Evolutionary conservation across 352 stramenopile genomes (phyloP).

Genomic region (Thalassiosira exigua): DNA sequence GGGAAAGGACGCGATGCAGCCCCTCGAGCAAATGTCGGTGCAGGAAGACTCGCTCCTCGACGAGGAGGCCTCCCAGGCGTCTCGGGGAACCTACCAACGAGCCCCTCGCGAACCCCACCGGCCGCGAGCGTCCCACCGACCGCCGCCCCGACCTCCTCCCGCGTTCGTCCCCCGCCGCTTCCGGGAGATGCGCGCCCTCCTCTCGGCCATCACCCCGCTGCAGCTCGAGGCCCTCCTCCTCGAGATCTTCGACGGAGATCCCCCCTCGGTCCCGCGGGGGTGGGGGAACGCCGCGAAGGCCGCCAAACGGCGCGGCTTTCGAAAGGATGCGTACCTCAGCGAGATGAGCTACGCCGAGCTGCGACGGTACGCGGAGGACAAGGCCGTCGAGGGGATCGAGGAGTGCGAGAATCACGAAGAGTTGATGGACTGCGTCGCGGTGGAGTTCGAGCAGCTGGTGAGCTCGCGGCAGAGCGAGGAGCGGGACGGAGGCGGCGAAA

Average conservation of each 20-base stretch:
- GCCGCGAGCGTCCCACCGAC: too few species aligned
- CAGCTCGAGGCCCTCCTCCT: constrained; percentile 43
- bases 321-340: constrained; percentile 40
- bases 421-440: constrained; percentile 43
- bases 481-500: not conserved
- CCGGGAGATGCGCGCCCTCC: constrained; percentile 41
- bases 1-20: not conserved
- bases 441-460: constrained; percentile 52
- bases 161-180: constrained; percentile 45
- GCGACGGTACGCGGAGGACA: constrained; percentile 17
- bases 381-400: constrained; percentile 30
- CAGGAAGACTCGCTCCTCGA: not conserved
- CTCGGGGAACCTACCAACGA: not conserved
- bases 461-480: constrained; percentile 13
- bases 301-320: constrained; percentile 20
- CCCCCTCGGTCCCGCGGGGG: not conserved
- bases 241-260: constrained; percentile 41
- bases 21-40: not conserved
- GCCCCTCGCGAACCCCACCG: too few species aligned
- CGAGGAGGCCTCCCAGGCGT: not conserved
- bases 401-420: constrained; percentile 26
- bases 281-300: constrained; percentile 34
- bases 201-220: constrained; percentile 37
- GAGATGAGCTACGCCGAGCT: constrained; percentile 42
- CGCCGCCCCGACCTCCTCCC: too few species aligned